These are phyloP conservation scores for Fusarium miscanthi DNA, from an alignment of 2,329 filamentous ascomycete species.

Conservation along the genomic window DNA sequence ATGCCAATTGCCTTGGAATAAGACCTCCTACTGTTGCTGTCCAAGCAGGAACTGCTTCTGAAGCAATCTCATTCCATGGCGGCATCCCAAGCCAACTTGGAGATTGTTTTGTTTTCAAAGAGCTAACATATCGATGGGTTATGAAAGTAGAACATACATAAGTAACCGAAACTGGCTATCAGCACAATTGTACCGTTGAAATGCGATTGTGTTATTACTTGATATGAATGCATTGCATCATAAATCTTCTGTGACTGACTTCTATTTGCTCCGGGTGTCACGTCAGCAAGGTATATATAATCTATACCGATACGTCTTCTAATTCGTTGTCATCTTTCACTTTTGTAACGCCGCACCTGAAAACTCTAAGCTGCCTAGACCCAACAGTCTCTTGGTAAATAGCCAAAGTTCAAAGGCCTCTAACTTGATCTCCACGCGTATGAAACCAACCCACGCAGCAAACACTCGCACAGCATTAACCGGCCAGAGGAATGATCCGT, in stretches of 20 bases:
- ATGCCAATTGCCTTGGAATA: background rate
- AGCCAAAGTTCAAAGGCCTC: constrained; percentile 73
- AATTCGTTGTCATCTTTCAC: constrained; percentile 25
- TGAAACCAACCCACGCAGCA: constrained; percentile 67
- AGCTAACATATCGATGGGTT: background rate
- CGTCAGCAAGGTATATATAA: constrained; percentile 27
- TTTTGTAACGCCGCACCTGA: constrained; percentile 39
- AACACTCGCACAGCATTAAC: constrained; percentile 65
- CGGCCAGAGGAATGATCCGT: constrained; percentile 69
- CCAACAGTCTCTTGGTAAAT: constrained; percentile 61
- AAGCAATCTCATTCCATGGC: background rate
- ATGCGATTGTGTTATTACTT: background rate
- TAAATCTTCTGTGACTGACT: background rate
- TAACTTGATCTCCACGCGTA: constrained; percentile 71
- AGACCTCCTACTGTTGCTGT: background rate
- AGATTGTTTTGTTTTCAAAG: background rate
- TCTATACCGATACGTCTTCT: constrained; percentile 41
- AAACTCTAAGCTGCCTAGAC: constrained; percentile 47
- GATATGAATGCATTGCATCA: background rate
- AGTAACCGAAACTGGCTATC: background rate
- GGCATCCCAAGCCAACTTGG: background rate
- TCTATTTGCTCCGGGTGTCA: constrained; percentile 15
- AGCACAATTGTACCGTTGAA: background rate
- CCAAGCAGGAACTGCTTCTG: background rate
- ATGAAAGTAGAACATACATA: background rate